phyloP scores from a whole-genome alignment of 2,329 filamentous ascomycete species.

The Cladosporium sp. region DNA sequence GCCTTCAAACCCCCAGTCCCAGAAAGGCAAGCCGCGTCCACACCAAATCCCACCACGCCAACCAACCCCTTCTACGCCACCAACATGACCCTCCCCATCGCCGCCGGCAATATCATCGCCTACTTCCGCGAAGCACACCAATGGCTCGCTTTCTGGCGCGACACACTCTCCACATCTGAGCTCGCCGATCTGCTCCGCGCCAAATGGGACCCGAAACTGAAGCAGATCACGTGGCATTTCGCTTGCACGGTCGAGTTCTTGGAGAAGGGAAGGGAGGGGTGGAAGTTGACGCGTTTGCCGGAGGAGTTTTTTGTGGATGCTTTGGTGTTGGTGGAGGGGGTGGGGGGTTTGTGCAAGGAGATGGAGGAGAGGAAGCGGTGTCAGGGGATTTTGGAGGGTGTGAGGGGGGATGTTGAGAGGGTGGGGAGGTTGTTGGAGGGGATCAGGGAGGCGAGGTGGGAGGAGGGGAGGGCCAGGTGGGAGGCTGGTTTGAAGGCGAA shows the following conservation, averaged over 20 bases:
- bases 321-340: not conserved
- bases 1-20: too few relatives aligned
- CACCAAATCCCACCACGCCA: not conserved
- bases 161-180: not conserved
- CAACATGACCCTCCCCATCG: constrained; percentile 5
- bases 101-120: not conserved
- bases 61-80: constrained; percentile 1
- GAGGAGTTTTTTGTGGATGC: constrained; percentile 5
- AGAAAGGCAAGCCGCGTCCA: too few relatives aligned
- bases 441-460: not conserved
- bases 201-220: not conserved
- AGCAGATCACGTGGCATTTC: not conserved
- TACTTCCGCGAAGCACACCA: constrained; percentile 1
- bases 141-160: not conserved
- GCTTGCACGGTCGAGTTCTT: not conserved
- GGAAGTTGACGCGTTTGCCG: not conserved
- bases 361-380: not conserved
- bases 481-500: too few relatives aligned
- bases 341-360: not conserved
- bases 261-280: not conserved
- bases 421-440: not conserved
- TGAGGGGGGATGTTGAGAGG: not conserved
- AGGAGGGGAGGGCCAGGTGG: too few relatives aligned
- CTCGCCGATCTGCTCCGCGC: not conserved
- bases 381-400: not conserved